These are phyloP conservation scores for Pascua sp. DNA, from an alignment of 1,284 basidiomycete genomes.

Conservation along the genomic window DNA sequence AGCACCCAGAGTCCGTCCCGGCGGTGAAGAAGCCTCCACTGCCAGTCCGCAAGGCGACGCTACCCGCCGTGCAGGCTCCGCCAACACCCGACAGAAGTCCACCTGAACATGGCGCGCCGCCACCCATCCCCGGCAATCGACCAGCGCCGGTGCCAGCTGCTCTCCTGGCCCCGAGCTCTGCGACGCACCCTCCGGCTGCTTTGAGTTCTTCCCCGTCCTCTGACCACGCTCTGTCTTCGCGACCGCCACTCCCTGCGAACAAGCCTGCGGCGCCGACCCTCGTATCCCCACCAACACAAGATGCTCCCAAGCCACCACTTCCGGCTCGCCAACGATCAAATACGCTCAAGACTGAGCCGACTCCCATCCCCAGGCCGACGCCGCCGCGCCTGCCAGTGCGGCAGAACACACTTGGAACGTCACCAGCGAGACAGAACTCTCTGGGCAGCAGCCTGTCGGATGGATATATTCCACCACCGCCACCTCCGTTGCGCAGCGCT, in stretches of 20 bases:
- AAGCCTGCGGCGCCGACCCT: constrained; percentile 21
- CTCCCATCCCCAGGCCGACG: not conserved
- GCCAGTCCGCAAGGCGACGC: constrained; percentile 9
- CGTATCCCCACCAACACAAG: not conserved
- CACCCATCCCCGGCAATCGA: constrained; percentile 7
- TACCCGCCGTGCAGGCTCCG: not conserved
- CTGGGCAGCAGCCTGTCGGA: not conserved
- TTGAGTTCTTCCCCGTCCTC: not conserved
- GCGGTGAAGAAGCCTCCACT: constrained; percentile 3
- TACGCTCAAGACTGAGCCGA: not conserved
- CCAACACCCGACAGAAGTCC: not conserved
- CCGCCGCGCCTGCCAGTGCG: constrained; percentile 14
- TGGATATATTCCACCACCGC: constrained; percentile 9
- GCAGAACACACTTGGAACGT: not conserved
- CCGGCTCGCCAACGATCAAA: constrained; percentile 16
- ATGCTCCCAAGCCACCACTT: constrained; percentile 16
- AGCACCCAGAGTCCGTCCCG: not conserved
- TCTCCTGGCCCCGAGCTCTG: not conserved
- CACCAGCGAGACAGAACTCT: not conserved
- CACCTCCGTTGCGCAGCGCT: constrained; percentile 21
- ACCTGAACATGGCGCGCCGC: not conserved
- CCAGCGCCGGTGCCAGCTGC: not conserved
- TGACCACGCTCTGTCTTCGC: not conserved
- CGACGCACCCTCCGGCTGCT: not conserved
- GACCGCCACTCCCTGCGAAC: constrained; percentile 29